These are phyloP conservation scores for Mycena capillaripes DNA, from an alignment of 768 basidiomycete species.

Conservation along the genomic window DNA sequence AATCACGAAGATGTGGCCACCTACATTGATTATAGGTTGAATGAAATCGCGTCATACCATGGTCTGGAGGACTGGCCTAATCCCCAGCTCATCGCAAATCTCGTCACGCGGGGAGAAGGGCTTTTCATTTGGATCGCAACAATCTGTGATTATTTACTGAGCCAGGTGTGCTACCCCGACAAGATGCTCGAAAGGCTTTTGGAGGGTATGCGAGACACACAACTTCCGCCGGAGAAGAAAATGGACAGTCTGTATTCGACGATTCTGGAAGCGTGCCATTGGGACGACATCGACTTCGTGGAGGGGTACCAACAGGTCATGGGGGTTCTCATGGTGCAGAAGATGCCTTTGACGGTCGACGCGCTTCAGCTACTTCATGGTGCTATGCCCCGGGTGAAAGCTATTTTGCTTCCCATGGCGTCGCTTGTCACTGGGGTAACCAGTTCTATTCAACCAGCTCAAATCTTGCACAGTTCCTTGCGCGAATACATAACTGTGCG, in stretches of 20 bases:
- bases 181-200: constrained; percentile 28
- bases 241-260: constrained; percentile 33
- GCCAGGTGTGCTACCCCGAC: constrained; percentile 20
- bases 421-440: background rate
- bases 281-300: constrained; percentile 33
- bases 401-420: background rate
- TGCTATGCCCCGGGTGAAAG: background rate
- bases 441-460: background rate
- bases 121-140: constrained; percentile 41
- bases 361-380: background rate
- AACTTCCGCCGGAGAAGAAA: no score
- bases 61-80: background rate
- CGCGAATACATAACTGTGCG: background rate
- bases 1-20: constrained; percentile 36
- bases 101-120: constrained; percentile 34
- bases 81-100: background rate
- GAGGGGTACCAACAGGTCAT: background rate
- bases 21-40: constrained; percentile 31
- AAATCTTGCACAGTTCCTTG: background rate
- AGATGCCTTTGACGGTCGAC: background rate
- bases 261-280: constrained; percentile 29
- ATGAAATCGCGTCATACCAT: constrained; percentile 20
- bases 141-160: constrained; percentile 34
- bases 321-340: background rate
- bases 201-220: constrained; percentile 1